These are phyloP conservation scores for Carex littledalei DNA, from an alignment of 176 grass and related monocot genomes.

Conservation along the genomic window DNA sequence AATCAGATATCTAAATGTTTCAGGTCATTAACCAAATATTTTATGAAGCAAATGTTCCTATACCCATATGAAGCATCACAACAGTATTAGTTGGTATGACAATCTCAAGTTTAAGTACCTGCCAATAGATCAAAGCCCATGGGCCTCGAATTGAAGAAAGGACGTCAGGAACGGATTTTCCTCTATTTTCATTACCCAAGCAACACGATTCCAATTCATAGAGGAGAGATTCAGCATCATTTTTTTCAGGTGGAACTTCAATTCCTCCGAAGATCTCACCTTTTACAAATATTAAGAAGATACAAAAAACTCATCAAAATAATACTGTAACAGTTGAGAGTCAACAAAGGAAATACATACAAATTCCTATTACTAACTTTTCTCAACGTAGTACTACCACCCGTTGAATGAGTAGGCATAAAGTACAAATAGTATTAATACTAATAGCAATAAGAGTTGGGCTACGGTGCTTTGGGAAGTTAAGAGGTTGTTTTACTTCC, in stretches of 20 bases:
- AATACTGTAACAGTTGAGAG: not conserved
- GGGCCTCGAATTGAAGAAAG: conserved; percentile 77
- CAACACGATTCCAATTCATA: conserved; percentile 59
- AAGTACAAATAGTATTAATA: not conserved
- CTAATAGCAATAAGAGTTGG: not conserved
- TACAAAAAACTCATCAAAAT: not conserved
- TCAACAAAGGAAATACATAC: not conserved
- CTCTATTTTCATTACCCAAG: conserved; percentile 23
- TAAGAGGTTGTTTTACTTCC: too few relatives aligned
- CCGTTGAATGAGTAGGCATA: not conserved
- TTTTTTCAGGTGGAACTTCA: conserved; percentile 44
- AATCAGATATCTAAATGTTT: conserved; percentile 23
- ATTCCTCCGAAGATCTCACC: conserved; percentile 89
- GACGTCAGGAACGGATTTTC: conserved; percentile 42
- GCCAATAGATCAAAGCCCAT: conserved; percentile 92
- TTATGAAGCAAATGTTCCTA: not conserved
- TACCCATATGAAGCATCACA: conserved; percentile 11
- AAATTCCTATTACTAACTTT: not conserved
- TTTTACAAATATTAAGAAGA: conserved; percentile 22
- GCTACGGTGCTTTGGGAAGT: too few relatives aligned
- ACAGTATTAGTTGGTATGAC: not conserved
- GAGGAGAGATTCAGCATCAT: conserved; percentile 59
- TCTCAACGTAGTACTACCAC: not conserved
- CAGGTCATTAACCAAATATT: not conserved
- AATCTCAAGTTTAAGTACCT: conserved; percentile 28